Evolutionary conservation across 2,329 filamentous ascomycete genomes (phyloP).

Genomic region (Clarireedia homoeocarpa): DNA sequence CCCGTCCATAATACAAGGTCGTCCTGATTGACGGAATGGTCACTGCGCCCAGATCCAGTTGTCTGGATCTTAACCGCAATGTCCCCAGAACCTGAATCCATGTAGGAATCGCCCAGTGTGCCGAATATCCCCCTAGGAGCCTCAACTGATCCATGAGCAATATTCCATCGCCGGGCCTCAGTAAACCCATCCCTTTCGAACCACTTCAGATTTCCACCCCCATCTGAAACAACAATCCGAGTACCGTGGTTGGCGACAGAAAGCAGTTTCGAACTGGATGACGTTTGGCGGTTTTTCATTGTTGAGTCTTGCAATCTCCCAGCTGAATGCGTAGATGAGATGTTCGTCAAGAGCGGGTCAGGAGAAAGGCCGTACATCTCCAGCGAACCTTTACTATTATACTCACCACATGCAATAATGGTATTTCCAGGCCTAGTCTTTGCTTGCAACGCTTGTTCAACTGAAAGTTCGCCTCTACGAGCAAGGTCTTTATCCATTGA

Average conservation of each 20-base stretch:
- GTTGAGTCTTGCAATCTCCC: conserved; percentile 38
- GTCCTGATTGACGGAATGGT: conserved; percentile 43
- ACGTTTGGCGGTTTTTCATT: conserved; percentile 76
- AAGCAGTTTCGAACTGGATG: conserved; percentile 71
- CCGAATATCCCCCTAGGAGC: conserved; percentile 43
- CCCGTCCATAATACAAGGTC: conserved; percentile 84
- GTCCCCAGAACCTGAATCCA: conserved; percentile 49
- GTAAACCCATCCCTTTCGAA: conserved; percentile 75
- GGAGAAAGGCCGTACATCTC: conserved; percentile 69
- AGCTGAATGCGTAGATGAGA: conserved; percentile 26
- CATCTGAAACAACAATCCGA: conserved; percentile 75
- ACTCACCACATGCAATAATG: conserved; percentile 77
- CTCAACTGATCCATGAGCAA: conserved; percentile 46
- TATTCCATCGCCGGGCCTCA: conserved; percentile 45
- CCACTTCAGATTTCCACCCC: conserved; percentile 80
- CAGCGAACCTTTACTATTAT: conserved; percentile 83
- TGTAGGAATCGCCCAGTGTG: conserved; percentile 33
- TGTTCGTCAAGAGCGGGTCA: conserved; percentile 18
- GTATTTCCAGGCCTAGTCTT: conserved; percentile 53
- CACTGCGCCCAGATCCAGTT: conserved; percentile 33
- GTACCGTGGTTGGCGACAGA: conserved; percentile 77
- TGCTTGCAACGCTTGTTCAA: conserved; percentile 44
- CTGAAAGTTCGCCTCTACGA: conserved; percentile 45
- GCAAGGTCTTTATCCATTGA: conserved; percentile 53
- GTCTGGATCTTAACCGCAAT: conserved; percentile 71